Evolutionary conservation across 495 filamentous ascomycete genomes (phyloP), one percentile per base, ranked within the genome.

Genomic region (Margaritispora aquatica): DNA sequence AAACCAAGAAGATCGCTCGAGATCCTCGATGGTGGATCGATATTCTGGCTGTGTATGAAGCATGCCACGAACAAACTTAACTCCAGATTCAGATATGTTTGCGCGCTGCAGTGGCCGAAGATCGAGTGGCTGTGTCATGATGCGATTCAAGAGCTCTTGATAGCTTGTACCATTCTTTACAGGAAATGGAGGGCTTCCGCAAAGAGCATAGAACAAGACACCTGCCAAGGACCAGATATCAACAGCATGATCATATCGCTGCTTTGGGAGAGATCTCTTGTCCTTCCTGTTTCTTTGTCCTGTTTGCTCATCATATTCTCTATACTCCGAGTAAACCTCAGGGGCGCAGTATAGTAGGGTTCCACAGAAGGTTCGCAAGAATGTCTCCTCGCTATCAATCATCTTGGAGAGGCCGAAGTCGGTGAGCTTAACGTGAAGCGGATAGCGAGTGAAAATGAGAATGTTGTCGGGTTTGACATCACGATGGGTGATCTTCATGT

Each of bases 401-500:
- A 92, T 89, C 70, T 98, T 98, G 0, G 95, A 96, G 11, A 98
- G 77, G 1, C 91, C 91, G 75, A 98, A 98, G 68, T 98, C 94
- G 0, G 95, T 95, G 15, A 98, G 77, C 73, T 97, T 97, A 64
- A 97, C 88, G 1, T 80, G 72, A 29, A 94, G 78, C 0, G 93
- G 93, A 17, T 88, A 78, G 1, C 81, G 65, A 1, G 81, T 86
- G 8, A 80, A 73, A 60, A 97, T 87, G 24, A 98, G 76, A 59
- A 98, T 96, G 67, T 98, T 98, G 73, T 97, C 95, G 0, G 94
- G 94, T 70, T 98, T 98, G 66, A 98, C 89, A 71, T 98, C 94
- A 2, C 94, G 88, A 74, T 98, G 94, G 0, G 93, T 96, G 63
- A 98, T 96, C 51, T 84, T 87, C 63, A 84, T 85, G 31, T 79